These are phyloP conservation scores for Neurospora sp. DNA, from an alignment of 495 filamentous ascomycete genomes.

Conservation along the genomic window DNA sequence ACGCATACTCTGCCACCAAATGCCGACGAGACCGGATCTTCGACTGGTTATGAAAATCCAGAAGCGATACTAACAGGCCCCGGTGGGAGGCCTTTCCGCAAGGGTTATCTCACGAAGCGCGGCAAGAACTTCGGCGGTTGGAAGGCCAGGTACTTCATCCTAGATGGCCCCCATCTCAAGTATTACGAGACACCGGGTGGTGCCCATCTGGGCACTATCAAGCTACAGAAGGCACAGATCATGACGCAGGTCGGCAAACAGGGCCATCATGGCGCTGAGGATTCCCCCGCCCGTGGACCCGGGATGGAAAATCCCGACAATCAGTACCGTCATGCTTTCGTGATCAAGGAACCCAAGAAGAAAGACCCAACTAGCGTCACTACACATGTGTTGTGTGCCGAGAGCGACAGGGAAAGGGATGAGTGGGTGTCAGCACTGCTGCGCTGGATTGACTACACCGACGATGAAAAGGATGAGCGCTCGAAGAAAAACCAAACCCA, in stretches of 20 bases:
- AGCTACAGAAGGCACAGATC: conserved; percentile 82
- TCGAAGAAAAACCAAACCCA: conserved; percentile 21
- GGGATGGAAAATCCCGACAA: conserved; percentile 72
- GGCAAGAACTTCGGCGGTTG: conserved; percentile 99
- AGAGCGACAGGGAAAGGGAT: conserved; percentile 88
- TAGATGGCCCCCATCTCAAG: conserved; percentile 79
- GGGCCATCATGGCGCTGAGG: conserved; percentile 45
- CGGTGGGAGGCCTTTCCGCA: conserved; percentile 62
- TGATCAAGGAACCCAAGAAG: conserved; percentile 89
- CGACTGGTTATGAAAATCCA: conserved; percentile 25
- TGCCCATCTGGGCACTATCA: conserved; percentile 84
- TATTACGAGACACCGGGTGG: conserved; percentile 90
- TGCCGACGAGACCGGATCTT: conserved; percentile 51
- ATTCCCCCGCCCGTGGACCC: conserved; percentile 47
- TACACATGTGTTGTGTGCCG: conserved; percentile 91
- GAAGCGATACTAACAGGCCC: conserved; percentile 37
- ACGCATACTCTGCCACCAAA: conserved; percentile 73
- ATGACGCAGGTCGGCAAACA: conserved; percentile 93
- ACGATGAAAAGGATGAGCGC: conserved; percentile 44
- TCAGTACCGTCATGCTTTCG: conserved; percentile 92
- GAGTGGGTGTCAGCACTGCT: conserved; percentile 85
- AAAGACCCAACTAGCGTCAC: conserved; percentile 86
- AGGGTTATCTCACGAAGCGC: conserved; percentile 88
- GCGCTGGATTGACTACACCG: conserved; percentile 75
- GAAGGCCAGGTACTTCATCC: conserved; percentile 90